These are phyloP conservation scores for Shiraia sp. DNA, from an alignment of 2,329 filamentous ascomycete genomes.

Conservation along the genomic window DNA sequence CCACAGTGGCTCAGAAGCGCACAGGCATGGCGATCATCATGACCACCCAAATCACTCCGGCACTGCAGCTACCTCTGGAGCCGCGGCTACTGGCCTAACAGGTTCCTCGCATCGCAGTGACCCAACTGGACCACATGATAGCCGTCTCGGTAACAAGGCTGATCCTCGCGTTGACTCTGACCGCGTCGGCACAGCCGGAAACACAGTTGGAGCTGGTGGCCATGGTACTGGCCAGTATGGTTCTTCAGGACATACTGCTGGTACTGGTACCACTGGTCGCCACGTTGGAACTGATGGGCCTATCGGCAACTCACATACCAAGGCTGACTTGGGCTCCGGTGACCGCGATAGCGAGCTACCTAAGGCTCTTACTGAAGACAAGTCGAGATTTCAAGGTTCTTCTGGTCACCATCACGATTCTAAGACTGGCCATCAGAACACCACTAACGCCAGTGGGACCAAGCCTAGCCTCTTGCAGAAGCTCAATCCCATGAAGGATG, in stretches of 20 bases:
- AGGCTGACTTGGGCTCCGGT: slow-evolving; percentile 3
- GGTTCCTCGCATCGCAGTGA: slow-evolving; percentile 1
- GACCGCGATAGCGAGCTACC: slow-evolving; percentile 8
- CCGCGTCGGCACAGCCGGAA: background rate
- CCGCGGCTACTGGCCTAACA: slow-evolving; percentile 8
- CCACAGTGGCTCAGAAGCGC: slow-evolving; percentile 10
- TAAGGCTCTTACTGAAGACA: slow-evolving; percentile 13
- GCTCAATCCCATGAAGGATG: slow-evolving; percentile 58
- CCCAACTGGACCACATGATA: slow-evolving; percentile 1
- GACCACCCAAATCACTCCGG: slow-evolving; percentile 8
- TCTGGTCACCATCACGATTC: slow-evolving; percentile 22
- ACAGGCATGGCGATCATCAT: slow-evolving; percentile 24
- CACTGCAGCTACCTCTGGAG: slow-evolving; percentile 3
- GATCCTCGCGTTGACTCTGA: background rate
- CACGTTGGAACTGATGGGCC: slow-evolving; percentile 3
- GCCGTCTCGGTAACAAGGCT: background rate
- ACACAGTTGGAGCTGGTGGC: slow-evolving; percentile 3
- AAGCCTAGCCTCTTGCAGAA: slow-evolving; percentile 58
- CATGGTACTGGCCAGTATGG: slow-evolving; percentile 4
- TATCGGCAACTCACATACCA: slow-evolving; percentile 1
- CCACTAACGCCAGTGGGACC: slow-evolving; percentile 9
- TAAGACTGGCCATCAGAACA: slow-evolving; percentile 13
- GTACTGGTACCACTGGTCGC: background rate
- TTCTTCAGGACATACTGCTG: background rate
- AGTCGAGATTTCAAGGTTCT: slow-evolving; percentile 10